phyloP scores from a whole-genome alignment of 2,329 filamentous ascomycete genomes.

The Aspergillus amoenus region DNA sequence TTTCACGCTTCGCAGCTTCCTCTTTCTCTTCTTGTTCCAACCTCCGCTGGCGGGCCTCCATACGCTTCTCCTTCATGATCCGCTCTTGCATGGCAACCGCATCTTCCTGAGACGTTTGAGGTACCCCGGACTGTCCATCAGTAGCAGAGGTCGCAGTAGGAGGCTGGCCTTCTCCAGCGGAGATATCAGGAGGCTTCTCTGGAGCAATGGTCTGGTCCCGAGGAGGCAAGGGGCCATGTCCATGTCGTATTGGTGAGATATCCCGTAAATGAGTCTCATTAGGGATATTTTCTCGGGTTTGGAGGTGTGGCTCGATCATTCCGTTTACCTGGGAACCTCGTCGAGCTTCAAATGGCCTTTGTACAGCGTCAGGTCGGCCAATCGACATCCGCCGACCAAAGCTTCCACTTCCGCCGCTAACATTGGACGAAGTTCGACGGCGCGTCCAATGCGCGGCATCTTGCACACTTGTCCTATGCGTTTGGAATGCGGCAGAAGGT shows the following conservation, averaged over 20 bases:
- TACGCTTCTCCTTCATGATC: slow-evolving; percentile 60
- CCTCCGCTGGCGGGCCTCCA: slow-evolving; percentile 55
- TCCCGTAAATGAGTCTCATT: slow-evolving; percentile 24
- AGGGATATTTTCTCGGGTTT: slow-evolving; percentile 26
- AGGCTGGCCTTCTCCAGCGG: slow-evolving; percentile 21
- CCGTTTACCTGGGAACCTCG: slow-evolving; percentile 41
- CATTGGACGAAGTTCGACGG: slow-evolving; percentile 83
- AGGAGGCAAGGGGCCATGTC: slow-evolving; percentile 29
- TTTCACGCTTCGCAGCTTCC: slow-evolving; percentile 58
- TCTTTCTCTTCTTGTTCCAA: slow-evolving; percentile 56
- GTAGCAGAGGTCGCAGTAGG: slow-evolving; percentile 11
- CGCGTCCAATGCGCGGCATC: slow-evolving; percentile 65
- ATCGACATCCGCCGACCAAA: slow-evolving; percentile 64
- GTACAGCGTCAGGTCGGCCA: slow-evolving; percentile 46
- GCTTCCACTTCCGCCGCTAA: slow-evolving; percentile 79
- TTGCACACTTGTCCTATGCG: slow-evolving; percentile 67
- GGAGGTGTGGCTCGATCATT: slow-evolving; percentile 32
- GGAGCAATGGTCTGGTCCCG: slow-evolving; percentile 29
- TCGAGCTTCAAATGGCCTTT: slow-evolving; percentile 40
- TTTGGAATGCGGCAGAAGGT: slow-evolving; percentile 83
- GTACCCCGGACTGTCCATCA: slow-evolving; percentile 19
- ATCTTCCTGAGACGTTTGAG: slow-evolving; percentile 34
- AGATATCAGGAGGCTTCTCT: slow-evolving; percentile 24
- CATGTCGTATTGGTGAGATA: slow-evolving; percentile 24
- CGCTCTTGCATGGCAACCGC: slow-evolving; percentile 57